Base-by-base conservation (phyloP, 495 filamentous ascomycete species). In the Aspergillus sclerotioniger region DNA sequence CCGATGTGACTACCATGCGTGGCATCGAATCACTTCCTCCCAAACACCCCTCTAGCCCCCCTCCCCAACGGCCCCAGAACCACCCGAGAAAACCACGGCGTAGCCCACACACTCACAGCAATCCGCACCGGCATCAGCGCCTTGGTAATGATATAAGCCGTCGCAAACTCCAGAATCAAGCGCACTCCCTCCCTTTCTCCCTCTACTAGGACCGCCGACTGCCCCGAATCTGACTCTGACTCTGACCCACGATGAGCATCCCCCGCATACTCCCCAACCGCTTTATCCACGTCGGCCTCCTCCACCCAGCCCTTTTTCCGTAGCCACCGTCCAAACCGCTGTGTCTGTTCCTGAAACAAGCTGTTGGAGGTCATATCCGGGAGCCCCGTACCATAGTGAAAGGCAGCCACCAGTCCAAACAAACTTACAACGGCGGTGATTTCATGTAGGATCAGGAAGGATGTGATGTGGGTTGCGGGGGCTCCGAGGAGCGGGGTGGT, bases 401-500 rank as follows among this genome's bases (percentile, higher is more conserved):
- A 96, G 1, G 82, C 59, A 6, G 79, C 88, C 10, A 87, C 84
- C 0, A 98, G 79, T 0, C 85, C 89, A 28, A 92, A 68, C 0
- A 98, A 71, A 0, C 94, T 92, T 4, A 91, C 59, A 13, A 97
- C 71, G 16, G 94, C 94, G 0, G 94, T 97, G 32, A 95, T 57
- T 69, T 98, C 94, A 77, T 98, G 94, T 0, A 98, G 82, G 41
- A 96, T 75, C 9, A 98, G 74, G 70, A 98, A 98, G 3, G 94
- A 84, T 7, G 85, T 84, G 39, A 96, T 77, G 73, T 96, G 91
- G 3, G 90, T 89, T 20, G 91, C 61, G 0, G 94, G 93, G 9
- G 91, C 92, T 48, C 79, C 75, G 56, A 86, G 79, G 9, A 98
- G 80, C 16, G 84, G 83, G 15, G 72, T 71, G 37, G 88, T 86